These are phyloP conservation scores for Penicillium tannophilum DNA, from an alignment of 495 filamentous ascomycete species.

Conservation along the genomic window DNA sequence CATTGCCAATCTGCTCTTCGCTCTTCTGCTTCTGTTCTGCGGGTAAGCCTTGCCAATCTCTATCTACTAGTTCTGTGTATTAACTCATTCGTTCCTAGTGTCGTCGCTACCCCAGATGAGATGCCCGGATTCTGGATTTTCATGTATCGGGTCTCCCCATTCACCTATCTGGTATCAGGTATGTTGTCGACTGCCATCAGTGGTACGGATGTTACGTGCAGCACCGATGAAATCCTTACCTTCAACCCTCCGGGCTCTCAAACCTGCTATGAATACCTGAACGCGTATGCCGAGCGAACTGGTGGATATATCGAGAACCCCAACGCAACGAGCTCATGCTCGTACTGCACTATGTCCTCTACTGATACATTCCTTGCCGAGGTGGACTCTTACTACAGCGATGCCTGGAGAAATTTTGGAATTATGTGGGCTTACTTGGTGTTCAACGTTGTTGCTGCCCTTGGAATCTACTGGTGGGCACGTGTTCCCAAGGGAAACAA, in stretches of 20 bases:
- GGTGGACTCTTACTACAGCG: constrained; percentile 45
- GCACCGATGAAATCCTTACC: constrained; percentile 49
- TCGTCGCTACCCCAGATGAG: background rate
- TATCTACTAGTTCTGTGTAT: background rate
- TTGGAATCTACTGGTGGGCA: constrained; percentile 60
- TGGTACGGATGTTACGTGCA: constrained; percentile 54
- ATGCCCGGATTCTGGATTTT: constrained; percentile 71
- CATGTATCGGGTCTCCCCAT: constrained; percentile 66
- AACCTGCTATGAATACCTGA: constrained; percentile 55
- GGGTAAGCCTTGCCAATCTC: background rate
- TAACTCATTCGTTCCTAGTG: constrained; percentile 12
- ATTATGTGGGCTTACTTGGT: constrained; percentile 58
- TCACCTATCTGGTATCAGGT: constrained; percentile 60
- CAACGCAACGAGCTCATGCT: constrained; percentile 50
- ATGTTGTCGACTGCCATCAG: constrained; percentile 56
- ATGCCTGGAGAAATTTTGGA: constrained; percentile 66
- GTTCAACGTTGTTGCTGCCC: constrained; percentile 65
- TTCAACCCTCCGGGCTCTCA: constrained; percentile 47
- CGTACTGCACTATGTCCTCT: constrained; percentile 55
- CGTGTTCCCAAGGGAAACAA: constrained; percentile 11
- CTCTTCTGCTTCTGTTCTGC: constrained; percentile 52
- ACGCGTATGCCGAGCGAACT: constrained; percentile 36
- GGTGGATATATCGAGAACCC: constrained; percentile 58
- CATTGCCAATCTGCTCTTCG: constrained; percentile 53
- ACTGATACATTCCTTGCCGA: constrained; percentile 60